Base-by-base conservation (phyloP, 129 eudicot species). In the Arctium lappa region DNA sequence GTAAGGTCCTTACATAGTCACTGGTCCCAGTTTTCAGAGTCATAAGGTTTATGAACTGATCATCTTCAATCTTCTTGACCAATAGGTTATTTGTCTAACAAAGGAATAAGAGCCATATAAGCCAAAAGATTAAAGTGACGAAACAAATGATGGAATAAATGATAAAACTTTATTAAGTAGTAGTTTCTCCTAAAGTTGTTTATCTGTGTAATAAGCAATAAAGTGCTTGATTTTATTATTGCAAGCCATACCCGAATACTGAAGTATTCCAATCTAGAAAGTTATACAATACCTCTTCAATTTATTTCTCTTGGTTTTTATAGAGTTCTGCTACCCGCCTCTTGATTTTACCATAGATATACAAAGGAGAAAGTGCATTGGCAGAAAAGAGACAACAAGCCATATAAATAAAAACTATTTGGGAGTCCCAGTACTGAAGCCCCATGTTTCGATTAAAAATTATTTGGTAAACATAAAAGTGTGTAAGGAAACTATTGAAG, bases 261-360 rank as follows among this genome's bases (percentile, higher is more conserved):
- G 75, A 15, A 31, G 31, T 29, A 10, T 46, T 73, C 3, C 62
- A 27, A 73, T 16, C 40, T 44, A 22, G 62, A 32, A 76, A 68
- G 82, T 27, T 69, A 68, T 34, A 36, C 0, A 18, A 36, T 82
- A 92, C 97, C 98, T 92, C 98, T 80, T 62, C 44, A 33, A 95
- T 84, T 83, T 95, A 97, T 85, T 89, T 92, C 80, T 95, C 98
- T 31, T 91, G 98, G 74, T 92, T 94, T 83, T 88, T 86, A 78
- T 82, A 86, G 60, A 34, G 37, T 34, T 34, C 27, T 22, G 27
- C 27, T 22, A 22, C 27, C 27, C 27, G 27, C 27, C 27, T 22
- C 27, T 22, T 22, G 27, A 22, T 22, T 22, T 22, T 22, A 22
- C 27, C 27, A 22, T 22, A 22, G 27, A 22, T 22, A 22, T 22